Conservation (phyloP, 108 stramenopile species). For the Cyclotella kingstonii region DNA sequence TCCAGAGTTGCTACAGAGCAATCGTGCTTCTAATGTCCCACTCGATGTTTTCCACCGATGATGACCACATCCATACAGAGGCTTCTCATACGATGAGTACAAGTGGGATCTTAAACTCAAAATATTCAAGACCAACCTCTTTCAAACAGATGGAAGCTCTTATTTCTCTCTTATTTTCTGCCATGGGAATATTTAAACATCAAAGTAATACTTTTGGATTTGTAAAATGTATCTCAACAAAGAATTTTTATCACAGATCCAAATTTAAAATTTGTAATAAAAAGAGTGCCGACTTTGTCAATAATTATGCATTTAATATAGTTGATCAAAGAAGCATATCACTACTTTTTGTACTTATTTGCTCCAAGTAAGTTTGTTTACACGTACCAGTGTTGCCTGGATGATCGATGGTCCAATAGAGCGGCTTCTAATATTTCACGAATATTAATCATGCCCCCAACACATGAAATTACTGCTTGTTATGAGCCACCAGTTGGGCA, state of each 20-base stretch:
- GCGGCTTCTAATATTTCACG: too few relatives aligned
- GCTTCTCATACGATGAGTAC: too few relatives aligned
- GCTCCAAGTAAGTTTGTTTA: too few relatives aligned
- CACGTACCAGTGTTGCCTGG: too few relatives aligned
- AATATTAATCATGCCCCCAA: too few relatives aligned
- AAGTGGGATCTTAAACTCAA: not conserved
- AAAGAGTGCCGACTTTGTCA: too few relatives aligned
- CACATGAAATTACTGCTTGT: constrained; percentile 56
- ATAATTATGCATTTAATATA: too few relatives aligned
- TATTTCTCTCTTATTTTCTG: constrained; percentile 54
- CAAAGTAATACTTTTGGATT: constrained; percentile 79
- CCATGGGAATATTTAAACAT: constrained; percentile 69
- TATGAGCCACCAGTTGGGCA: constrained; percentile 76
- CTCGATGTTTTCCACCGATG: constrained; percentile 17
- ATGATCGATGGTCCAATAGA: too few relatives aligned
- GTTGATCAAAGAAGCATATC: too few relatives aligned
- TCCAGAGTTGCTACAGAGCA: constrained; percentile 85
- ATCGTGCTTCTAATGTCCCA: constrained; percentile 72
- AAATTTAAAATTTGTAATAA: too few relatives aligned
- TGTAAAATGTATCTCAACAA: constrained; percentile 65
- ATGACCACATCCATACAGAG: not conserved
- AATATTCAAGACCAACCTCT: constrained; percentile 41
- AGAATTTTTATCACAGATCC: too few relatives aligned
- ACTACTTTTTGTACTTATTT: too few relatives aligned
- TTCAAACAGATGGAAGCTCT: constrained; percentile 83